Evolutionary conservation across 2,329 filamentous ascomycete species (phyloP).

Genomic region (Neopestalotiopsis rosae): DNA sequence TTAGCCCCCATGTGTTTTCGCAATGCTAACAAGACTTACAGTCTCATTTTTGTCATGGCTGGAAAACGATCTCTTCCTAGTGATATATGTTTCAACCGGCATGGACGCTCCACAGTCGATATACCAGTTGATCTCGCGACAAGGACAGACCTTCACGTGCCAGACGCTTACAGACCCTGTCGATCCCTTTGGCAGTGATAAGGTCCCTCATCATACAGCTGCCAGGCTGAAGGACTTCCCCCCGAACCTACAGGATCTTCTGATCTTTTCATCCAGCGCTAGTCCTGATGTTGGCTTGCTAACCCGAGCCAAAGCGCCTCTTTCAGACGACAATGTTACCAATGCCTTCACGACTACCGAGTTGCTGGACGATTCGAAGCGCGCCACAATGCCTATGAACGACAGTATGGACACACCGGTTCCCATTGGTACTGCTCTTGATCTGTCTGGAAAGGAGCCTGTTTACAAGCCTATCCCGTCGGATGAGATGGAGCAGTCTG

Average conservation of each 20-base stretch:
- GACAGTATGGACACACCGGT: conserved; percentile 73
- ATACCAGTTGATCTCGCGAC: conserved; percentile 81
- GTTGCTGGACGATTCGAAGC: conserved; percentile 73
- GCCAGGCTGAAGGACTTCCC: conserved; percentile 80
- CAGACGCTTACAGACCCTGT: conserved; percentile 79
- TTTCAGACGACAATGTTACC: conserved; percentile 66
- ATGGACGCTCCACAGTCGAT: conserved; percentile 65
- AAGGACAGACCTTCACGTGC: conserved; percentile 69
- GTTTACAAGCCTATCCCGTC: conserved; percentile 78
- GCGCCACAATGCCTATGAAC: conserved; percentile 77
- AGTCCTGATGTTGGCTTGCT: conserved; percentile 81
- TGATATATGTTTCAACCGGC: conserved; percentile 73
- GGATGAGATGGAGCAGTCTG: conserved; percentile 79
- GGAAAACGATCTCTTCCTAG: conserved; percentile 83
- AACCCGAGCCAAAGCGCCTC: conserved; percentile 71
- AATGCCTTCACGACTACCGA: conserved; percentile 77
- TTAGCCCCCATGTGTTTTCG: not conserved
- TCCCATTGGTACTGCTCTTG: conserved; percentile 79
- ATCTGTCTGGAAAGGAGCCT: conserved; percentile 82
- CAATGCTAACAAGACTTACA: conserved; percentile 41
- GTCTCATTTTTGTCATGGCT: conserved; percentile 88
- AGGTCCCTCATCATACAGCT: conserved; percentile 77
- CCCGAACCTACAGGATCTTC: conserved; percentile 78
- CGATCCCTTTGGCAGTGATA: conserved; percentile 70
- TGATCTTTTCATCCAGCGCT: conserved; percentile 83